phyloP scores from a whole-genome alignment of 2,329 filamentous ascomycete genomes.

The Coniochaeta sp. region DNA sequence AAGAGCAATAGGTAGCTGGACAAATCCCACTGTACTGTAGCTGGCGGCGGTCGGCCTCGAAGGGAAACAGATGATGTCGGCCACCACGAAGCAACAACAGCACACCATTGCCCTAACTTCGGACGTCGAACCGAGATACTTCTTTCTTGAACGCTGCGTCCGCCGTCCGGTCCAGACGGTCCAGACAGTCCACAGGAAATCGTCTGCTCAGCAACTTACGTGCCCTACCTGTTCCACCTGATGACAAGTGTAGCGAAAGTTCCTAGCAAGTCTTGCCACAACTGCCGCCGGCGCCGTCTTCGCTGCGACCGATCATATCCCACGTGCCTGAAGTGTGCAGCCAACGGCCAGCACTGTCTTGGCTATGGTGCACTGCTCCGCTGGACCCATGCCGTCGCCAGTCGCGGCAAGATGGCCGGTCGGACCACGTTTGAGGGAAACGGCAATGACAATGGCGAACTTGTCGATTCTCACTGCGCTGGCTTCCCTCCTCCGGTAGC shows the following conservation, averaged over 20 bases:
- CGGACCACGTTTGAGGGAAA: conserved; percentile 6
- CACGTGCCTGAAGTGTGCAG: conserved; percentile 51
- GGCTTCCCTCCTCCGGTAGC: background rate
- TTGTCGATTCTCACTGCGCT: background rate
- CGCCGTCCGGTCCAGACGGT: background rate
- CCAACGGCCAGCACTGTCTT: conserved; percentile 49
- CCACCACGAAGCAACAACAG: too few relatives aligned
- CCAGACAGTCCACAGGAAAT: conserved; percentile 2
- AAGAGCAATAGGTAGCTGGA: too few relatives aligned
- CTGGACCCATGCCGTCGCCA: conserved; percentile 42
- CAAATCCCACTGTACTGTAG: too few relatives aligned
- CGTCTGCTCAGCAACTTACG: conserved; percentile 2
- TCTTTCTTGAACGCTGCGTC: too few relatives aligned
- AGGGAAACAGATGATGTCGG: too few relatives aligned
- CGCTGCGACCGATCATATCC: conserved; percentile 56
- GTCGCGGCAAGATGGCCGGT: conserved; percentile 35
- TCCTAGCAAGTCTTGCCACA: conserved; percentile 43
- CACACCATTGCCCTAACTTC: too few relatives aligned
- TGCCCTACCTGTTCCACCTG: conserved; percentile 3
- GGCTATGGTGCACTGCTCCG: conserved; percentile 55
- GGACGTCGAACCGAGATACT: too few relatives aligned
- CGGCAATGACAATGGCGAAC: conserved; percentile 9
- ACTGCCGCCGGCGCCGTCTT: conserved; percentile 52
- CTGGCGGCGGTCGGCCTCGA: too few relatives aligned
- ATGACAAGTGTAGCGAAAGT: background rate